These are phyloP conservation scores for Hypoxylon cercidicola DNA, from an alignment of 495 filamentous ascomycete genomes.

Conservation along the genomic window DNA sequence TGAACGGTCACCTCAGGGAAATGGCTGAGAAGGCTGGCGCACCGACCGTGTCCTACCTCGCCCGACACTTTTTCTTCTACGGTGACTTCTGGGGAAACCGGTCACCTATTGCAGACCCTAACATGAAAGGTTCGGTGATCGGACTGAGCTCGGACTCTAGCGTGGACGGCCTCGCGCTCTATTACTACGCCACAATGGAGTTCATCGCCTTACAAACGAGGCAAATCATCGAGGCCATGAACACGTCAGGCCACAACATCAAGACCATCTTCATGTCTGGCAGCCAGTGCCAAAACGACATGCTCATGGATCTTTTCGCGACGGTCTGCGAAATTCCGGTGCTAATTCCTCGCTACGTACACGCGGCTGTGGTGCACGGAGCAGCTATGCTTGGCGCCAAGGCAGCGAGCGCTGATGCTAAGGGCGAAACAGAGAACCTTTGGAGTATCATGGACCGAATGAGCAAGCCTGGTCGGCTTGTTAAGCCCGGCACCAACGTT, in stretches of 20 bases:
- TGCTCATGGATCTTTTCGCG: conserved; percentile 90
- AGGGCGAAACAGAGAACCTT: conserved; percentile 84
- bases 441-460: conserved; percentile 98
- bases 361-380: conserved; percentile 95
- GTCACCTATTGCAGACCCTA: conserved; percentile 88
- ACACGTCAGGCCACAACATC: conserved; percentile 82
- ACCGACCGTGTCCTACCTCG: conserved; percentile 83
- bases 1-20: conserved; percentile 87
- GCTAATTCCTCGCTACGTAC: conserved; percentile 87
- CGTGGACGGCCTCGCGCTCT: conserved; percentile 84
- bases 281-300: conserved; percentile 93
- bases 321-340: conserved; percentile 92
- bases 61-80: conserved; percentile 96
- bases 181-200: conserved; percentile 95
- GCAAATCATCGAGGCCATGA: conserved; percentile 95
- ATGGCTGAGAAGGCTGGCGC: conserved; percentile 73
- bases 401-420: conserved; percentile 78
- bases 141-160: conserved; percentile 86
- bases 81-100: conserved; percentile 98
- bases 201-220: conserved; percentile 97
- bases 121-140: conserved; percentile 88
- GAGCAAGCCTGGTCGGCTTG: conserved; percentile 89
- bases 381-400: conserved; percentile 98
- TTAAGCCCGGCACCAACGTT: conserved; percentile 73
- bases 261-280: conserved; percentile 97